Conservation (phyloP, 306 rosid species). For the Corylus heterophylla region DNA sequence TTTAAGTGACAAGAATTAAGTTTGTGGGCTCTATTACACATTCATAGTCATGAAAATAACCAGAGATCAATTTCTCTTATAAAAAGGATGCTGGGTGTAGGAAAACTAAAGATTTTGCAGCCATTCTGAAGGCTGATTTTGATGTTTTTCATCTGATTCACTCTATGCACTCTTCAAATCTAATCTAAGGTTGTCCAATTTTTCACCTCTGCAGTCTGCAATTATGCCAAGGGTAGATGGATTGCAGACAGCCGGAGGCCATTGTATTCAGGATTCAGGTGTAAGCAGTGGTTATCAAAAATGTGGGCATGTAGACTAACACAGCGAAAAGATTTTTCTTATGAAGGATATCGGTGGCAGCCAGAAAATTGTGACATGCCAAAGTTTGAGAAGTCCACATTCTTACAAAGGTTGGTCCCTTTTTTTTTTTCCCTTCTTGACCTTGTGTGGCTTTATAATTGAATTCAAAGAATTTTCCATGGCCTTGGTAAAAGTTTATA, state of each 20-base stretch:
- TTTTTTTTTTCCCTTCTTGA: constrained; percentile 17
- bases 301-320: constrained; percentile 97
- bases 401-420: constrained; percentile 74
- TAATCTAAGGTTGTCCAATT: constrained; percentile 27
- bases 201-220: constrained; percentile 60
- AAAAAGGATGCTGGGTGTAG: not conserved
- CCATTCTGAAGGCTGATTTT: not conserved
- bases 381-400: constrained; percentile 60
- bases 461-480: not conserved
- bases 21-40: not conserved
- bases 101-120: not conserved
- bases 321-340: constrained; percentile 71
- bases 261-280: constrained; percentile 74
- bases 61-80: not conserved
- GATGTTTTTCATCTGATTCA: not conserved
- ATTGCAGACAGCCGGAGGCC: constrained; percentile 68
- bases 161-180: not conserved
- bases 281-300: constrained; percentile 81
- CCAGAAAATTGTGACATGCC: constrained; percentile 75
- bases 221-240: constrained; percentile 93
- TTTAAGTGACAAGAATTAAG: not conserved
- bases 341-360: constrained; percentile 82
- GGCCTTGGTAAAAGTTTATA: not conserved
- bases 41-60: not conserved
- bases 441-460: constrained; percentile 2